phyloP scores from a whole-genome alignment of 2,329 filamentous ascomycete species.

The Alternaria sp. region DNA sequence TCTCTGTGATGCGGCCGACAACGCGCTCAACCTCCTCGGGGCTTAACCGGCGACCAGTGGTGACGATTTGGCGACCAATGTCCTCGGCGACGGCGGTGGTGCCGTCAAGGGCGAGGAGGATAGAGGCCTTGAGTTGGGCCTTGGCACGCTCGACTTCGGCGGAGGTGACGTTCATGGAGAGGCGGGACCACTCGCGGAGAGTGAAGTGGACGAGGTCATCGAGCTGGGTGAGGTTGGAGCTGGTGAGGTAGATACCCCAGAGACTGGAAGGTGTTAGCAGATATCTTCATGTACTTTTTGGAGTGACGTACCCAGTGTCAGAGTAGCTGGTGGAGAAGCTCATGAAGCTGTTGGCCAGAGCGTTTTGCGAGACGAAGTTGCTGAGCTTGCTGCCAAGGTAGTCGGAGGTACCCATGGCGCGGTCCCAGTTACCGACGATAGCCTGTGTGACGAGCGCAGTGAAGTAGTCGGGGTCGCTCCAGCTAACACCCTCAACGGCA shows the following conservation, averaged over 20 bases:
- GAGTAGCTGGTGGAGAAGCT: conserved; percentile 99
- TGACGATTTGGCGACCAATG: conserved; percentile 98
- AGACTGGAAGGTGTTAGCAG: conserved; percentile 69
- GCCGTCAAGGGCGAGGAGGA: conserved; percentile 95
- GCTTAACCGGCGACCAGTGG: conserved; percentile 89
- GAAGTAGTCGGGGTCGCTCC: conserved; percentile 99
- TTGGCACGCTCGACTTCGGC: conserved; percentile 98
- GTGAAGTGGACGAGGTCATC: conserved; percentile 99
- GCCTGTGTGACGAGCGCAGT: conserved; percentile 97
- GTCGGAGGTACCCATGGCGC: conserved; percentile 95
- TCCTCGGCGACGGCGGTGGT: conserved; percentile 98
- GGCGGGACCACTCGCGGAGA: conserved; percentile 96
- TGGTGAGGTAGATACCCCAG: conserved; percentile 99
- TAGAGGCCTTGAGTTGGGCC: conserved; percentile 97
- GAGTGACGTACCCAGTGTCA: conserved; percentile 85
- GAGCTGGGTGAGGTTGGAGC: conserved; percentile 84
- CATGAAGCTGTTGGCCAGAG: conserved; percentile 99
- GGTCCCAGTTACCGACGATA: conserved; percentile 99
- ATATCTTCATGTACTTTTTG: neutral
- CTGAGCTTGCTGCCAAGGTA: conserved; percentile 99
- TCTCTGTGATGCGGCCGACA: conserved; percentile 88
- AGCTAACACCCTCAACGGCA: conserved; percentile 98
- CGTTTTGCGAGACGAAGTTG: conserved; percentile 90
- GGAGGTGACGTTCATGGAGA: conserved; percentile 86
- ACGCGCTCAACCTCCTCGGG: conserved; percentile 94